phyloP scores from a whole-genome alignment of 441 rosid genomes.

The Geranium incanum region DNA sequence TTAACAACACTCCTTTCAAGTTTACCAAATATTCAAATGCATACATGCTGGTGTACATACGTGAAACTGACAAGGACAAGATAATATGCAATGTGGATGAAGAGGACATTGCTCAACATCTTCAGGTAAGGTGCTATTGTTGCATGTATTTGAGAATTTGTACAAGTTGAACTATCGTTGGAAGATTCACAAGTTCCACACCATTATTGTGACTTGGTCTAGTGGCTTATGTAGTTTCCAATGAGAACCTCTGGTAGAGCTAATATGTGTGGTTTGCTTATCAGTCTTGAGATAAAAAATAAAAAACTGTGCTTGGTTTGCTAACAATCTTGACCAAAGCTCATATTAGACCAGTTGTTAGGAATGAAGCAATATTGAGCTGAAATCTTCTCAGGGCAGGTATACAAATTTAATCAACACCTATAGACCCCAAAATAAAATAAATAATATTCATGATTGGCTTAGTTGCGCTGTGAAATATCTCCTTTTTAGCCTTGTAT shows the following conservation, averaged over 20 bases:
- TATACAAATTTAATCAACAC: neutral
- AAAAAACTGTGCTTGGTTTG: conserved; percentile 11
- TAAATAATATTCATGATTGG: neutral
- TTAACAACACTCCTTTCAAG: conserved; percentile 76
- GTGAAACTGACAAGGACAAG: conserved; percentile 90
- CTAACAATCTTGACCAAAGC: conserved; percentile 10
- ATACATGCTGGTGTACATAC: conserved; percentile 95
- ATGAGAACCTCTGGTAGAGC: conserved; percentile 4
- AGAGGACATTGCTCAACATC: conserved; percentile 91
- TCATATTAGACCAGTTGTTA: neutral
- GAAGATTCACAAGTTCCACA: conserved; percentile 11
- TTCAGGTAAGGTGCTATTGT: conserved; percentile 52
- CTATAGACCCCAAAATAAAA: neutral
- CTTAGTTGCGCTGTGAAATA: neutral
- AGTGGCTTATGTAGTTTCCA: conserved; percentile 2
- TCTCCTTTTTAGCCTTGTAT: neutral
- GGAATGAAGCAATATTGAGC: neutral
- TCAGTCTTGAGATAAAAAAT: conserved; percentile 15
- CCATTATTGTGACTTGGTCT: conserved; percentile 9
- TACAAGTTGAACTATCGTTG: conserved; percentile 2
- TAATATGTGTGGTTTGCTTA: conserved; percentile 18
- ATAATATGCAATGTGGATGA: conserved; percentile 92
- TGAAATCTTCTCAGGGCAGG: neutral
- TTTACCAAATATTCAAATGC: conserved; percentile 94
- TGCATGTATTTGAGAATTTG: conserved; percentile 5